These are phyloP conservation scores for Myxozyma kluyveri DNA, from an alignment of 805 yeast species.

Conservation along the genomic window DNA sequence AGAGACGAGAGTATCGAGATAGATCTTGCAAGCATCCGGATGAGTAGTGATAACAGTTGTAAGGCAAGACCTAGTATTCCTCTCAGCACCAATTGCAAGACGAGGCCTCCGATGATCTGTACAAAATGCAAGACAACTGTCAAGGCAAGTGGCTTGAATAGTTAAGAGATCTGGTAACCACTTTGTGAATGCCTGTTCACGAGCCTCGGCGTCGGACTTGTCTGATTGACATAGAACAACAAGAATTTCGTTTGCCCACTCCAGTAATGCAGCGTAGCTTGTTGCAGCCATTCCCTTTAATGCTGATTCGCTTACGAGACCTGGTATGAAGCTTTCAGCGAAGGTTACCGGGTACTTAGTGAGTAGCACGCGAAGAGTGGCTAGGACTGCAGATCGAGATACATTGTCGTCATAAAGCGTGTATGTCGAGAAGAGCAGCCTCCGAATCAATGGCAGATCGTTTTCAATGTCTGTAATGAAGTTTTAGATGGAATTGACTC, in stretches of 20 bases:
- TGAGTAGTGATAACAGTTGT: slow-evolving; percentile 6
- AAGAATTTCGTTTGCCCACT: slow-evolving; percentile 28
- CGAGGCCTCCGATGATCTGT: slow-evolving; percentile 11
- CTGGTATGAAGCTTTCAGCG: slow-evolving; percentile 10
- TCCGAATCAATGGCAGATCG: slow-evolving; percentile 19
- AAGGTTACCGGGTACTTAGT: slow-evolving; percentile 1
- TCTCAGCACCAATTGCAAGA: slow-evolving; percentile 18
- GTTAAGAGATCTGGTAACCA: slow-evolving; percentile 13
- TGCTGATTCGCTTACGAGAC: slow-evolving; percentile 18
- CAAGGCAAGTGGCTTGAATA: slow-evolving; percentile 17
- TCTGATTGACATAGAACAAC: neutral
- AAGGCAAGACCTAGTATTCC: slow-evolving; percentile 10
- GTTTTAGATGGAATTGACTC: too few relatives aligned
- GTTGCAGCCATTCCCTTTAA: slow-evolving; percentile 24
- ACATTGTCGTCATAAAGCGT: slow-evolving; percentile 28
- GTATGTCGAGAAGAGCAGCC: slow-evolving; percentile 25
- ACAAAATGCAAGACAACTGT: slow-evolving; percentile 4
- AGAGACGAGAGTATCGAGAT: slow-evolving; percentile 19
- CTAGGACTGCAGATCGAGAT: slow-evolving; percentile 25
- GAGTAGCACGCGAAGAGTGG: slow-evolving; percentile 14
- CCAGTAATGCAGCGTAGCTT: slow-evolving; percentile 28
- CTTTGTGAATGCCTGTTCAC: too few relatives aligned
- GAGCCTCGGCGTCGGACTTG: neutral
- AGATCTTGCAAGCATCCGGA: slow-evolving; percentile 8
- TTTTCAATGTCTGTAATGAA: slow-evolving; percentile 5